Conservation (phyloP, 352 stramenopile genomes). For the Phytophthora sojae region DNA sequence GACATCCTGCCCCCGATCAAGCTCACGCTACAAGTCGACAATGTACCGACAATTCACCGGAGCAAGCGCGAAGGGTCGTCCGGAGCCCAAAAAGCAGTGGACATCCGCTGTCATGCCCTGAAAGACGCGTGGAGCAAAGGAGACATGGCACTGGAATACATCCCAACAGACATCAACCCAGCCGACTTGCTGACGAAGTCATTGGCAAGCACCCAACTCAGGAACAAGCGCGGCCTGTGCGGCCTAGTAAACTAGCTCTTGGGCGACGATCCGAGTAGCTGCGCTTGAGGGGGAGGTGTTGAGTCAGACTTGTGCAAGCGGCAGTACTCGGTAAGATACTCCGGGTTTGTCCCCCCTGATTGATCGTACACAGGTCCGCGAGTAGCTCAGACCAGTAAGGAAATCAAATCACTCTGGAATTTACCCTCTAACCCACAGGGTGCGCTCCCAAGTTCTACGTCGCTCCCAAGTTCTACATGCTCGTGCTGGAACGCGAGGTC, state of each 20-base stretch:
- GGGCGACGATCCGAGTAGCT: not conserved
- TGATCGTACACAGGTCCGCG: too few relatives aligned
- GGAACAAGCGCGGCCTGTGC: constrained; percentile 8
- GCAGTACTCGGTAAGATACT: not conserved
- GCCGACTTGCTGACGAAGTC: constrained; percentile 33
- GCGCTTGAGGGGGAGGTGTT: not conserved
- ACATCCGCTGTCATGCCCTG: constrained; percentile 19
- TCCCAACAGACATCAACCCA: constrained; percentile 11
- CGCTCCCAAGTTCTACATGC: too few relatives aligned
- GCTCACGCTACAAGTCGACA: constrained; percentile 15
- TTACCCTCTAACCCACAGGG: too few relatives aligned
- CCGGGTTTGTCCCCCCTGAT: too few relatives aligned
- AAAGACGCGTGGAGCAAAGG: constrained; percentile 16
- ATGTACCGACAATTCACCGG: constrained; percentile 7
- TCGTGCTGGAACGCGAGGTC: too few relatives aligned
- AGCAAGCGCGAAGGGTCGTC: constrained; percentile 5
- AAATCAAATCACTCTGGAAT: too few relatives aligned
- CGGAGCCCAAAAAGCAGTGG: constrained; percentile 26
- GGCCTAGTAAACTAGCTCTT: not conserved
- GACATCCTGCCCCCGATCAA: not conserved
- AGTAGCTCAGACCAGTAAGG: too few relatives aligned
- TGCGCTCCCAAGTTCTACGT: too few relatives aligned
- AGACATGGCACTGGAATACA: constrained; percentile 24
- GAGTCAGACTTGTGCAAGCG: not conserved
- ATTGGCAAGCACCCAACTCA: not conserved